Percentiles rank a stretch among this genome's conserved stretches.
Evolutionary conservation across 1,139 yeast species (phyloP).

Genomic region (Yamadazyma blattariae): DNA sequence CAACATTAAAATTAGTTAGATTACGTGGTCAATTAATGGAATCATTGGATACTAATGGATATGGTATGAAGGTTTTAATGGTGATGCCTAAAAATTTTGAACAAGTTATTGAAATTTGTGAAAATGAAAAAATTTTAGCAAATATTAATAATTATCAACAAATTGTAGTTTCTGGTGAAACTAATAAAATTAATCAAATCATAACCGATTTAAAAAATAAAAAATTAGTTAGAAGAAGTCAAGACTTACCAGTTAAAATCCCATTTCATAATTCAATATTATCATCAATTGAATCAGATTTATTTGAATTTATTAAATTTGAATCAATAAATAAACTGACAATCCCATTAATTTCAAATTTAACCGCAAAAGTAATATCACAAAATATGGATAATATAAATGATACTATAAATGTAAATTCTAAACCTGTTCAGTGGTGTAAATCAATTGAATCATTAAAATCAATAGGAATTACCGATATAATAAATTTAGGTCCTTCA

Average conservation of each 20-base stretch:
- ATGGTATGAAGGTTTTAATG: conserved; percentile 40
- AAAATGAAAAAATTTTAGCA: conserved; percentile 27
- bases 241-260: conserved; percentile 44
- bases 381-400: conserved; percentile 2
- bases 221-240: conserved; percentile 21
- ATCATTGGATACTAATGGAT: conserved; percentile 18
- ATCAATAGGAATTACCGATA: conserved; percentile 15
- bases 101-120: conserved; percentile 19
- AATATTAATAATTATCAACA: conserved; percentile 44
- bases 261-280: conserved; percentile 52
- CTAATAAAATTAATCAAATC: conserved; percentile 16
- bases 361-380: too few relatives aligned
- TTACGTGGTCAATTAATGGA: conserved; percentile 55
- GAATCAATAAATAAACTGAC: conserved; percentile 13
- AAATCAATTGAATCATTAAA: conserved; percentile 23
- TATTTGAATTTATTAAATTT: conserved; percentile 14
- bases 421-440: conserved; percentile 45
- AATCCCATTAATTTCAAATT: conserved; percentile 34
- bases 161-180: conserved; percentile 43
- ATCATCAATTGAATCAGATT: conserved; percentile 31
- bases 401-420: conserved; percentile 33
- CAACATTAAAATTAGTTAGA: conserved; percentile 49
- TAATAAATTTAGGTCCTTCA: conserved; percentile 42
- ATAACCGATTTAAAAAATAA: conserved; percentile 17
- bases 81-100: conserved; percentile 20